These are phyloP conservation scores for Penicillium samsonianum DNA, from an alignment of 495 filamentous ascomycete species.

Conservation along the genomic window DNA sequence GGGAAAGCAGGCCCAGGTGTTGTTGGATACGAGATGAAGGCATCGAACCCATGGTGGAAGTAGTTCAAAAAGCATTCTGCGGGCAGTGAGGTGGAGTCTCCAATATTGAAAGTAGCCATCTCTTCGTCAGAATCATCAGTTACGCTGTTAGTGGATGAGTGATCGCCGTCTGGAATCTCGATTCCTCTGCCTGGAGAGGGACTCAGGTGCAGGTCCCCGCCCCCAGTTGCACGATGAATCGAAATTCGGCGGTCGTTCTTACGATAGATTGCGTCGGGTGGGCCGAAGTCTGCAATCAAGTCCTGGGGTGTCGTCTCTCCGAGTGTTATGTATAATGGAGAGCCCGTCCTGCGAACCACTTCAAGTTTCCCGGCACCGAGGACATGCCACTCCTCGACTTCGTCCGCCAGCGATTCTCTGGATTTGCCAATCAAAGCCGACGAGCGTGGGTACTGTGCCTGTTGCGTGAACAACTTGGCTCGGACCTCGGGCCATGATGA, in stretches of 20 bases:
- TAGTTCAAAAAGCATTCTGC: constrained; percentile 95
- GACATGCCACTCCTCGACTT: constrained; percentile 77
- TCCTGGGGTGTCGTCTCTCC: constrained; percentile 88
- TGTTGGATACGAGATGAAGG: constrained; percentile 81
- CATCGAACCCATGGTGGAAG: constrained; percentile 91
- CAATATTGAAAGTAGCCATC: constrained; percentile 27
- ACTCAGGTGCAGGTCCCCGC: constrained; percentile 43
- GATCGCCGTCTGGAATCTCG: constrained; percentile 69
- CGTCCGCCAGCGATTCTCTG: constrained; percentile 68
- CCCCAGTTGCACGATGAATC: constrained; percentile 64
- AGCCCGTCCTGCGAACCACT: constrained; percentile 62
- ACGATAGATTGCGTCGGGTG: constrained; percentile 91
- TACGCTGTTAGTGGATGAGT: constrained; percentile 72
- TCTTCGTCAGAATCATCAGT: constrained; percentile 80
- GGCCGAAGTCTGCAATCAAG: constrained; percentile 82
- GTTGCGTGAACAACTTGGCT: constrained; percentile 70
- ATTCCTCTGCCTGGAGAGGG: constrained; percentile 47
- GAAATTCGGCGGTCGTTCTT: constrained; percentile 90
- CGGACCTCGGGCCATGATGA: constrained; percentile 85
- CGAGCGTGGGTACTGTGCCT: constrained; percentile 65
- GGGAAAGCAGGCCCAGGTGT: constrained; percentile 67
- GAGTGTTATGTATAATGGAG: constrained; percentile 66
- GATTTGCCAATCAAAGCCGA: constrained; percentile 57
- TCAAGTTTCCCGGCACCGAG: constrained; percentile 75
- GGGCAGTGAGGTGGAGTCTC: constrained; percentile 44